Base-by-base conservation (phyloP, 129 eudicot species). In the Dittrichia graveolens region DNA sequence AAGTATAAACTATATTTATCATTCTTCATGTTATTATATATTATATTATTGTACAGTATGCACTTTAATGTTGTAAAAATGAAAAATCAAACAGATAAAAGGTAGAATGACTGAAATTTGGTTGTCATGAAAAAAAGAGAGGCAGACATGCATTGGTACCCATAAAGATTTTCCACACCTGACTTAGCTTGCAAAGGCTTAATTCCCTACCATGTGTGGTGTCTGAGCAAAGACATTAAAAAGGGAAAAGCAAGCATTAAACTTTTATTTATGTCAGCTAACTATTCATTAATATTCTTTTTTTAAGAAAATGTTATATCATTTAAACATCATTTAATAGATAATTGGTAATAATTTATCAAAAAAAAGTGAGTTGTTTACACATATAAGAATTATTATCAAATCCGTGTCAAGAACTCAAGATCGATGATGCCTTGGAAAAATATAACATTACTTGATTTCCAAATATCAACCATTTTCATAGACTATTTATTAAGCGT, bases 151-250 rank as follows among this genome's bases (percentile, higher is more conserved):
- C 52, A 59, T 67, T n/a, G 80, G 67, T 57, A 76, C 49, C 80
- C 80, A 76, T 76, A 76, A 76, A 46, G 73, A 45, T 37, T 57
- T 67, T 74, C 74, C 65, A 54, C 46, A 52, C 53, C 65, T 34
- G n/a, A 24, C 65, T n/a, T n/a, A n/a, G n/a, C n/a, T 50, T 71
- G 67, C 76, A 71, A 61, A 60, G 38, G 18, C 60, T 44, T 75
- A 38, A 75, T 57, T 55, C 74, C 67, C 79, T 55, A 67, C 67
- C 79, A 76, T 76, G 80, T 76, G 80, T 67, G 19, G 39, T 67
- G 80, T 55, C 69, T 76, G 10, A 14, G 39, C 41, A 62, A 54
- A 47, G 57, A 65, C 54, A 65, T 64, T 75, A n/a, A 66, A 75
- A 75, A 34, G 44, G 49, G 10, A 7, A 42, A 55, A 31, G 13